Evolutionary conservation across 257 asterid genomes (phyloP).

Genomic region (Fraxinus anomala): DNA sequence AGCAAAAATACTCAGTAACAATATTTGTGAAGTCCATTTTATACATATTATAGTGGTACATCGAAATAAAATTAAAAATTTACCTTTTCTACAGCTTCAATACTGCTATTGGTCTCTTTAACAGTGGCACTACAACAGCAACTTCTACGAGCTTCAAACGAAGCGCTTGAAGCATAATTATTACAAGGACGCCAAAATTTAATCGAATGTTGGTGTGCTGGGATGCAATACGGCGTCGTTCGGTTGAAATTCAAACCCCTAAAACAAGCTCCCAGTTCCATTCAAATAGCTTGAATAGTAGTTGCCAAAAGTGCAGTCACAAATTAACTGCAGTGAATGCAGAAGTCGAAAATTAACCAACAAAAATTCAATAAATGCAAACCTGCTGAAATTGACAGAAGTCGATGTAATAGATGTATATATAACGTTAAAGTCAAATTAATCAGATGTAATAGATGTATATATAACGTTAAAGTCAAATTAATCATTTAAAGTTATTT

Average conservation of each 20-base stretch:
- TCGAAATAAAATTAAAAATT: neutral
- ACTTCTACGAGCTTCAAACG: constrained; percentile 29
- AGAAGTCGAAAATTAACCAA: neutral
- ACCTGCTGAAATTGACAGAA: no score
- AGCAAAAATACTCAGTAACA: neutral
- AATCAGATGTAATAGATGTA: no score
- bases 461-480: no score
- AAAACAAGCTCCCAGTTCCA: constrained; percentile 46
- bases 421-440: no score
- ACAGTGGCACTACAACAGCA: constrained; percentile 38
- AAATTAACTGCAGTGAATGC: neutral
- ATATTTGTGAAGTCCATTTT: neutral
- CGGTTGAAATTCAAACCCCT: constrained; percentile 24
- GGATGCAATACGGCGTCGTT: constrained; percentile 26
- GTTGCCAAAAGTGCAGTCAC: neutral
- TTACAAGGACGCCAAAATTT: neutral
- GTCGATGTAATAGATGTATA: no score
- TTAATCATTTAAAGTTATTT: no score
- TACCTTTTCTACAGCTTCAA: constrained; percentile 37
- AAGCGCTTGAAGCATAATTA: constrained; percentile 26
- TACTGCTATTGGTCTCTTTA: constrained; percentile 26
- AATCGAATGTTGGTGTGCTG: constrained; percentile 23
- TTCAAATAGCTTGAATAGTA: neutral
- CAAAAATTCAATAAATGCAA: neutral
- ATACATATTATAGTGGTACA: neutral